phyloP scores from a whole-genome alignment of 2,329 filamentous ascomycete species.

The Bisporella sp. region DNA sequence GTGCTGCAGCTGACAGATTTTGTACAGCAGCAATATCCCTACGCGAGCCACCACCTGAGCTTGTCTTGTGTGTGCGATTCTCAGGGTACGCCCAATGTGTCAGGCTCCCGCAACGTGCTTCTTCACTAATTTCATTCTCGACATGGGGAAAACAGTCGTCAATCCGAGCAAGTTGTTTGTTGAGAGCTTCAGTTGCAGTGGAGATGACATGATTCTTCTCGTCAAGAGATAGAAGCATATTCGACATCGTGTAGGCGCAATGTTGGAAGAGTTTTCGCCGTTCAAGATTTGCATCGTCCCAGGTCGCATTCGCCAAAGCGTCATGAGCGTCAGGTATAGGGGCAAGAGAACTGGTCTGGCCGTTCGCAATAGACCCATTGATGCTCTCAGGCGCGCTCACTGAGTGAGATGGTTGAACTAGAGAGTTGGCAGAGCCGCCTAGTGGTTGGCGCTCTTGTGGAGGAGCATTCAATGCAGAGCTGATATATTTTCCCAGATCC shows the following conservation, averaged over 20 bases:
- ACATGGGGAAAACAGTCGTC: slow-evolving; percentile 84
- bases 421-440: slow-evolving; percentile 23
- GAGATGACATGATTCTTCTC: slow-evolving; percentile 97
- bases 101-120: slow-evolving; percentile 85
- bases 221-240: slow-evolving; percentile 84
- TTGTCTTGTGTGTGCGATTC: slow-evolving; percentile 60
- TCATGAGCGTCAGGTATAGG: slow-evolving; percentile 30
- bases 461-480: slow-evolving; percentile 50
- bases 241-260: slow-evolving; percentile 69
- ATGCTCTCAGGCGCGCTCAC: slow-evolving; percentile 21
- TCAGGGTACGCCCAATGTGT: slow-evolving; percentile 95
- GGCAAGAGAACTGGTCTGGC: slow-evolving; percentile 18
- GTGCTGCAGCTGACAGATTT: slow-evolving; percentile 60
- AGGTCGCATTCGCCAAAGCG: slow-evolving; percentile 37
- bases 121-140: slow-evolving; percentile 84
- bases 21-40: slow-evolving; percentile 73
- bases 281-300: slow-evolving; percentile 51
- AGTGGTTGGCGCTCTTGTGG: slow-evolving; percentile 37
- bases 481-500: slow-evolving; percentile 68
- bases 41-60: slow-evolving; percentile 64
- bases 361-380: slow-evolving; percentile 25
- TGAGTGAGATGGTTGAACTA: slow-evolving; percentile 19
- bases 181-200: slow-evolving; percentile 83
- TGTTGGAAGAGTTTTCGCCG: slow-evolving; percentile 72
- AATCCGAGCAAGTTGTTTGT: slow-evolving; percentile 76